Percentiles rank a stretch among this genome's conserved stretches.
Conservation (phyloP, 2,329 filamentous ascomycete species). For the Orbilia blumenaviensis region DNA sequence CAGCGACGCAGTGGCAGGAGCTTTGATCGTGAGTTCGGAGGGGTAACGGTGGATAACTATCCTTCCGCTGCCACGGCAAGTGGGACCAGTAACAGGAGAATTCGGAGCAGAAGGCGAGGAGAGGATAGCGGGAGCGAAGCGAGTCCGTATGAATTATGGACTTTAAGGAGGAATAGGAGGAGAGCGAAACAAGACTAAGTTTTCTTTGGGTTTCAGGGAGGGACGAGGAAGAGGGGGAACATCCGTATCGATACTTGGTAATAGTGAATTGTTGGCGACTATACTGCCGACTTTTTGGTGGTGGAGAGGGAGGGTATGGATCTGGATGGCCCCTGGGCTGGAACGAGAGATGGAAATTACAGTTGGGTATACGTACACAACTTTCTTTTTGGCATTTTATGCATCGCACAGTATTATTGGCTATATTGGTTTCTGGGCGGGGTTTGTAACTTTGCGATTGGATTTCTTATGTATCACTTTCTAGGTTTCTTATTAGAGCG, state of each 20-base stretch:
- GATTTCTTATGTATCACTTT: not conserved
- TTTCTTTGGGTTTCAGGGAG: not conserved
- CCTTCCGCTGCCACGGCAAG: slow-evolving; percentile 8
- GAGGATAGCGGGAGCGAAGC: slow-evolving; percentile 4
- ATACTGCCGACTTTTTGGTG: not conserved
- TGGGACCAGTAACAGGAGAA: slow-evolving; percentile 13
- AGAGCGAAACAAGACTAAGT: slow-evolving; percentile 45
- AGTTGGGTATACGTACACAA: too few species aligned
- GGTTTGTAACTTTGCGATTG: slow-evolving; percentile 6
- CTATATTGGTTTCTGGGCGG: slow-evolving; percentile 12
- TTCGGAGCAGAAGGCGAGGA: slow-evolving; percentile 16
- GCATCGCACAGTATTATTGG: slow-evolving; percentile 5
- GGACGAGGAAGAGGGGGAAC: slow-evolving; percentile 28
- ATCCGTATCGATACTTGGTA: slow-evolving; percentile 52
- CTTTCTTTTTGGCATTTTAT: slow-evolving; percentile 17
- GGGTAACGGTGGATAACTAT: not conserved
- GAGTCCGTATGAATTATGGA: slow-evolving; percentile 30
- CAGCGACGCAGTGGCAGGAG: not conserved
- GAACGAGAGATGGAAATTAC: not conserved
- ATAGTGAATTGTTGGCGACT: slow-evolving; percentile 26
- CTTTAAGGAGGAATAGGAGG: slow-evolving; percentile 19
- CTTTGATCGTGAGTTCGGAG: slow-evolving; percentile 18
- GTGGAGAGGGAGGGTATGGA: not conserved
- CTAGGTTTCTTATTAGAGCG: too few species aligned
- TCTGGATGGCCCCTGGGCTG: slow-evolving; percentile 12